Evolutionary conservation across 306 rosid genomes (phyloP).

Genomic region (Lotus japonicus): DNA sequence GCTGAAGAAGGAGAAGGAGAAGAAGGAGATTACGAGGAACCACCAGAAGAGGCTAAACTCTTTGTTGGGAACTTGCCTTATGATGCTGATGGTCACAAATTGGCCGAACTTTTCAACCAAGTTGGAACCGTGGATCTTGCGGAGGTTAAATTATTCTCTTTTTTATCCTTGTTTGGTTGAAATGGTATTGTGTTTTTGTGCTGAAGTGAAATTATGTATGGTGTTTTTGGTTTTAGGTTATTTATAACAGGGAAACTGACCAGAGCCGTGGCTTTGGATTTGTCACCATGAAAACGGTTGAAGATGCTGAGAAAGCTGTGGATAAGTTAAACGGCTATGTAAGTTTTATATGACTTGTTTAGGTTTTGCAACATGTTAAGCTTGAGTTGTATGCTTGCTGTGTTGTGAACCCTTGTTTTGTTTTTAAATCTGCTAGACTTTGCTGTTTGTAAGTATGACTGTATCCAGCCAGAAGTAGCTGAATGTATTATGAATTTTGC

Average conservation of each 20-base stretch:
- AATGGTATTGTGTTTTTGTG: neutral
- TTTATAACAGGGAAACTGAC: constrained; percentile 84
- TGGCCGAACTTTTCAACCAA: constrained; percentile 76
- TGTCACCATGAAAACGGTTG: constrained; percentile 87
- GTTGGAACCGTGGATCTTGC: constrained; percentile 86
- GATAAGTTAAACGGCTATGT: constrained; percentile 62
- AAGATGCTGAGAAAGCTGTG: constrained; percentile 81
- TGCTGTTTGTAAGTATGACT: neutral
- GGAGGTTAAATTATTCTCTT: constrained; percentile 43
- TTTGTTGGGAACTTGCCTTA: constrained; percentile 92
- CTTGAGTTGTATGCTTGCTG: neutral
- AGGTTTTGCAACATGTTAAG: neutral
- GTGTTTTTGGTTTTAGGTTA: constrained; percentile 47
- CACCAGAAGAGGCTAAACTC: constrained; percentile 79
- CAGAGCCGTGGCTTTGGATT: constrained; percentile 94
- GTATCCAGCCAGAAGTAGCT: neutral
- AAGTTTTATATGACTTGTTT: constrained; percentile 25
- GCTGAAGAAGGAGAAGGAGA: constrained; percentile 22
- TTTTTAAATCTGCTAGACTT: neutral
- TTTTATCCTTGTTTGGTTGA: neutral
- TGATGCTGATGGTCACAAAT: constrained; percentile 60
- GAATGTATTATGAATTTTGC: neutral
- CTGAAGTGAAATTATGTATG: neutral
- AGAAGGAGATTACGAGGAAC: constrained; percentile 38
- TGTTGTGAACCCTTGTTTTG: neutral